Evolutionary conservation across 805 yeast genomes (phyloP), one percentile per base, ranked within the genome.

Genomic region (Candida xiaguanensis): DNA sequence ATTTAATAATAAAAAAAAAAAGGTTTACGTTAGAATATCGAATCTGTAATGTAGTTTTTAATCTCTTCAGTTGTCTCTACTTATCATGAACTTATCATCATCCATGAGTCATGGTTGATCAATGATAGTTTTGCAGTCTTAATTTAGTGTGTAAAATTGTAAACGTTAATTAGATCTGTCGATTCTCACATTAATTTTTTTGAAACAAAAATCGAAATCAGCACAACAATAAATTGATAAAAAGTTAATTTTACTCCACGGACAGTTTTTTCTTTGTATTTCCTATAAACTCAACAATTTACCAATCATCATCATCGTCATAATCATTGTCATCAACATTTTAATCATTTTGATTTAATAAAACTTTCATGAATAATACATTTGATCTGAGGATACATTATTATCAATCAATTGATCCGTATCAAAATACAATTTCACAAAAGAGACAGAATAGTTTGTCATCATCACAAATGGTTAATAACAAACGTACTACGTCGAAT

Each of bases 401-500:
- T 8, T 17, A 36, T 23, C 39, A 22, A 11, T 9, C 40, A 37
- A 30, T 37, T 24, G 35, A 37, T 23, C 30, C 40, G 18, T 37
- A 37, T 18, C 36, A 19, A 19, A 26, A 18, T 6, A 7, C 43
- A 17, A 24, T 31, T 33, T 65, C 55, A 40, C 71, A 65, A 43
- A 67, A 67, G 48, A 64, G 72, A 40, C 72, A 67, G 42, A 63
- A 56, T 45, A 31, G 69, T 54, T 47, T 62, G 47, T 58, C 68
- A 4, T 31, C 25, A 5, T 59, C 60, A 32, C 56, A 61, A 42
- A 46, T 60, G 53, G 48, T 52, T 34, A 53, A 51, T 39, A 58
- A 58, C 39, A 51, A 67, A 41, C 50, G 72, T 31, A 51, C 53
- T n/a, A 16, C 27, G 4, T 60, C 66, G 11, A 55, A 52, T 34